Evolutionary conservation across 305 asterid species (phyloP).

Genomic region (Salvia sclarea): DNA sequence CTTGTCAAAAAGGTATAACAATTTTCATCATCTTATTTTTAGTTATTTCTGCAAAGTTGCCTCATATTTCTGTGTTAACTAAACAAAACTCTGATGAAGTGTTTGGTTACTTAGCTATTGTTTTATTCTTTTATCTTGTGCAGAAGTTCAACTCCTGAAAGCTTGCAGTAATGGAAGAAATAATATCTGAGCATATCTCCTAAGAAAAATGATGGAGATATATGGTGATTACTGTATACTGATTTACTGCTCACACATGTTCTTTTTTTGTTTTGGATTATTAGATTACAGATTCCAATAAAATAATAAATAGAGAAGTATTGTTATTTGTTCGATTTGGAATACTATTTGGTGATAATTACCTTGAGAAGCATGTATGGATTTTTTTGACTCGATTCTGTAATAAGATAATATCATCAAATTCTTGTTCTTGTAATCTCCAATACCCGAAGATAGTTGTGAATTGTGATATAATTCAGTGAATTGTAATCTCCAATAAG

Average conservation of each 20-base stretch:
- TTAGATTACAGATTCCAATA: neutral
- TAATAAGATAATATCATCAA: neutral
- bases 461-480: too few relatives aligned
- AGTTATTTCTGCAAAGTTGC: neutral
- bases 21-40: neutral
- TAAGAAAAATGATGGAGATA: constrained; percentile 22
- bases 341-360: neutral
- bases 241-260: neutral
- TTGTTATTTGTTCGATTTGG: neutral
- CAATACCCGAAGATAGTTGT: neutral
- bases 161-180: constrained; percentile 64
- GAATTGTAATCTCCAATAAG: too few relatives aligned
- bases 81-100: neutral
- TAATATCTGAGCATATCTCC: constrained; percentile 34
- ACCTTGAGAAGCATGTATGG: neutral
- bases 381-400: neutral
- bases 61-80: neutral
- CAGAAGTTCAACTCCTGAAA: constrained; percentile 83
- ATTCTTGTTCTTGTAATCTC: neutral
- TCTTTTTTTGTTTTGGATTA: too few relatives aligned
- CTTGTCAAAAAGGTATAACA: constrained; percentile 66
- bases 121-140: constrained; percentile 23
- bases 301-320: neutral
- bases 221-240: constrained; percentile 10
- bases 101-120: neutral